Percentiles rank a stretch among this genome's conserved stretches.
These are phyloP conservation scores for Ormosia semicastrata DNA, from an alignment of 306 rosid genomes.

Conservation along the genomic window DNA sequence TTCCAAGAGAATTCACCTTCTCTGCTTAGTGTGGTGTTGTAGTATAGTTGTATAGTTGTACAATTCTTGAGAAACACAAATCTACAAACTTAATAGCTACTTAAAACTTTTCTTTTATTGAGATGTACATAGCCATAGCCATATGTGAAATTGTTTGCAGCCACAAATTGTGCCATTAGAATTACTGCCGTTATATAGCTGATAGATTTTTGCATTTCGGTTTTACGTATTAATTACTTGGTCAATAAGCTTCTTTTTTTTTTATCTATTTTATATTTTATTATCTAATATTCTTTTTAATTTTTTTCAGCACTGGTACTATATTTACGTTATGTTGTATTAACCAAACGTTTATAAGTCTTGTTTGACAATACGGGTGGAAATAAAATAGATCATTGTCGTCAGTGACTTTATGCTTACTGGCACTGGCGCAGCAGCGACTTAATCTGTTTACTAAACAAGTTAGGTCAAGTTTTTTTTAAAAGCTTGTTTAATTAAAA, in stretches of 20 bases:
- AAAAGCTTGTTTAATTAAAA: no score
- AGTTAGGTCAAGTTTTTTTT: no score
- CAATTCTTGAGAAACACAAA: not conserved
- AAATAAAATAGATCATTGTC: no score
- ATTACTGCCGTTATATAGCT: not conserved
- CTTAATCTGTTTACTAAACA: no score
- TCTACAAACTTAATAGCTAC: not conserved
- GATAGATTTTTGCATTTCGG: not conserved
- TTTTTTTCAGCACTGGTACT: not conserved
- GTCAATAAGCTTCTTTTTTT: not conserved
- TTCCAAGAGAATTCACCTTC: not conserved
- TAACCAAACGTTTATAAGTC: no score
- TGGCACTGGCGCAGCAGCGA: no score
- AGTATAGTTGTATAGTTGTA: not conserved
- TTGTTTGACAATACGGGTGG: no score
- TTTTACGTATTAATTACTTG: no score
- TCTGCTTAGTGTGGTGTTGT: not conserved
- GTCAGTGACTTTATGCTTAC: no score
- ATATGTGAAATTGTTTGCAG: not conserved
- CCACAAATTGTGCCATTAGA: not conserved
- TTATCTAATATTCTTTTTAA: no score
- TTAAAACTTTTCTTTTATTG: not conserved
- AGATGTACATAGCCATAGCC: not conserved
- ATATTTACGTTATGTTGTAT: no score
- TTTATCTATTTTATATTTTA: no score